These are phyloP conservation scores for Penicillium sp. DNA, from an alignment of 2,329 filamentous ascomycete genomes.

Conservation along the genomic window DNA sequence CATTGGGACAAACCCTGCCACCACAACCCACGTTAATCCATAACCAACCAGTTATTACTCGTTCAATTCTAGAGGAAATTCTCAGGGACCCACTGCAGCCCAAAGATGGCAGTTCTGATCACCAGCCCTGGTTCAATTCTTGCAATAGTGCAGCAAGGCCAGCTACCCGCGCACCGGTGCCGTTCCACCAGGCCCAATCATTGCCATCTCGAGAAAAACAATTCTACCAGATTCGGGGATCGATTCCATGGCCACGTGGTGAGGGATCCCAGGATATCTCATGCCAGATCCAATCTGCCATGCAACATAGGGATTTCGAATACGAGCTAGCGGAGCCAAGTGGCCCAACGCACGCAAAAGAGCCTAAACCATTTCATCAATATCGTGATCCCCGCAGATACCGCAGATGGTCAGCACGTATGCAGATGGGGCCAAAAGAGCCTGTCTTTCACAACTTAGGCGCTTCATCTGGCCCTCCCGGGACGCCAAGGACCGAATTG, in stretches of 20 bases:
- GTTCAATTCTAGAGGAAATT: conserved; percentile 4
- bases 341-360: not conserved
- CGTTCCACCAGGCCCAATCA: not conserved
- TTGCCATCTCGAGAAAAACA: not conserved
- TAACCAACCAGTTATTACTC: not conserved
- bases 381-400: conserved; percentile 25
- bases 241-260: not conserved
- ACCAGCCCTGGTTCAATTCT: not conserved
- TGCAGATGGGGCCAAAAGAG: conserved; percentile 32
- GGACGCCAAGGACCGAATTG: conserved; percentile 33
- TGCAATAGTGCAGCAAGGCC: not conserved
- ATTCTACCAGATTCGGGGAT: not conserved
- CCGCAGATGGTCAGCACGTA: conserved; percentile 37
- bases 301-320: not conserved
- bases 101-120: not conserved
- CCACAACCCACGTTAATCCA: not conserved
- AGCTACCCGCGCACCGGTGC: not conserved
- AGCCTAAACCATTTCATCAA: not conserved
- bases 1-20: not conserved
- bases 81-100: not conserved
- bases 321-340: not conserved
- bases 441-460: conserved; percentile 12
- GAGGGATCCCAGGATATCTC: not conserved
- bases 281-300: not conserved
- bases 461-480: conserved; percentile 33